Percentiles rank a stretch among this genome's conserved stretches.
phyloP scores from a whole-genome alignment of 345 rosid species.

The Crucihimalaya himalaica region DNA sequence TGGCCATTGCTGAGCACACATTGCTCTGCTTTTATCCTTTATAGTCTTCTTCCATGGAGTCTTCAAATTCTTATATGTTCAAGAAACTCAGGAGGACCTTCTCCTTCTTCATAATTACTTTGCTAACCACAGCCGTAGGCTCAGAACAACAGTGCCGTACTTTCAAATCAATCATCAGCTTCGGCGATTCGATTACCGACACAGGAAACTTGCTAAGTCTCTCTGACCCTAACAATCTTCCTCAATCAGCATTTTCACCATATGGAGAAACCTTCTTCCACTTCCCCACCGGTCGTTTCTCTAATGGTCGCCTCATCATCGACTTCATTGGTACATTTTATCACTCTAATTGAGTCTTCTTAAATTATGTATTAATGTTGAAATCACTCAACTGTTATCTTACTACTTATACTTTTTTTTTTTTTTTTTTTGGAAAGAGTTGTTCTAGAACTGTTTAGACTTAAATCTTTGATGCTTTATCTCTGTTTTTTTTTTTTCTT shows the following conservation, averaged over 20 bases:
- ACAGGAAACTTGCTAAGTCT: constrained; percentile 49
- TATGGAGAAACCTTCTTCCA: constrained; percentile 55
- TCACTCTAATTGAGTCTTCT: not conserved
- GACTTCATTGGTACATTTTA: constrained; percentile 50
- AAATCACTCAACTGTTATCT: not conserved
- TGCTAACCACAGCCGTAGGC: not conserved
- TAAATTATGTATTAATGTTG: not conserved
- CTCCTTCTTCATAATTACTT: constrained; percentile 12
- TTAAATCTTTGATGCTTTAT: not conserved
- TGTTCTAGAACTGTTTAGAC: not conserved
- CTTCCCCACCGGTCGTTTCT: constrained; percentile 51
- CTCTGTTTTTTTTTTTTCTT: constrained; percentile 1
- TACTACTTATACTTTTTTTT: not conserved
- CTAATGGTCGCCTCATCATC: constrained; percentile 56
- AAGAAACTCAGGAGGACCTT: constrained; percentile 7
- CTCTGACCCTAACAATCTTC: constrained; percentile 17
- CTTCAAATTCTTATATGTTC: not conserved
- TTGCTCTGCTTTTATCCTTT: not conserved
- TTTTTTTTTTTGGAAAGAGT: not conserved
- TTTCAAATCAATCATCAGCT: constrained; percentile 49
- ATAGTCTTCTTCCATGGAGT: constrained; percentile 27
- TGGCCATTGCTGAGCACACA: not conserved
- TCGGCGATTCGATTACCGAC: constrained; percentile 63
- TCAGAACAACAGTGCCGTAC: constrained; percentile 16
- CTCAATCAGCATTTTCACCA: constrained; percentile 41